These are phyloP conservation scores for Coniochaeta prunicola DNA, from an alignment of 2,329 filamentous ascomycete genomes.

Conservation along the genomic window DNA sequence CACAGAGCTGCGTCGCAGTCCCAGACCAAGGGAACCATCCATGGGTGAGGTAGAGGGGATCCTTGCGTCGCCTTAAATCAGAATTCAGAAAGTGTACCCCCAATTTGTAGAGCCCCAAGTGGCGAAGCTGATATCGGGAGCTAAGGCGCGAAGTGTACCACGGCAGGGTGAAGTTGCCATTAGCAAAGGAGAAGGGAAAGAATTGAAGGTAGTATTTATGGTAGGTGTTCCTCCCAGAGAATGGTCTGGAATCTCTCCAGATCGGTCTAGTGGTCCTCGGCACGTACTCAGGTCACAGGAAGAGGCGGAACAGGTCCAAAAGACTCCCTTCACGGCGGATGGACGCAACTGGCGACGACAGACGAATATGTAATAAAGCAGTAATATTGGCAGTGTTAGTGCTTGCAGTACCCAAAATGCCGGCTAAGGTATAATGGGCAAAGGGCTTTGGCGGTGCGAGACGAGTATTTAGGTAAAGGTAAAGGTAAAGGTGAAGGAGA, in stretches of 20 bases:
- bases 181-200: neutral
- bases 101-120: neutral
- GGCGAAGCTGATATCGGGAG: neutral
- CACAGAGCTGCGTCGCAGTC: constrained; percentile 6
- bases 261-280: neutral
- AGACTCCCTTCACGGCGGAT: neutral
- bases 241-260: neutral
- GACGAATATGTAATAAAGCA: neutral
- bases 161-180: neutral
- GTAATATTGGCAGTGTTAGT: neutral
- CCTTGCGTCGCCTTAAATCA: neutral
- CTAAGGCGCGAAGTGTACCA: neutral
- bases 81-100: neutral
- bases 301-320: neutral
- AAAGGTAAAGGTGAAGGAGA: too few species aligned
- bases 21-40: constrained; percentile 13
- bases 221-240: neutral
- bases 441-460: neutral
- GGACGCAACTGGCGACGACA: neutral
- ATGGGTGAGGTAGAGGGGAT: neutral
- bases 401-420: neutral
- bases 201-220: neutral
- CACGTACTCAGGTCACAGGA: neutral
- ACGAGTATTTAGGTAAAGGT: neutral
- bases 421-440: neutral